Base-by-base conservation (phyloP, 202 grass and related monocot genomes). In the Zoysia matrella region DNA sequence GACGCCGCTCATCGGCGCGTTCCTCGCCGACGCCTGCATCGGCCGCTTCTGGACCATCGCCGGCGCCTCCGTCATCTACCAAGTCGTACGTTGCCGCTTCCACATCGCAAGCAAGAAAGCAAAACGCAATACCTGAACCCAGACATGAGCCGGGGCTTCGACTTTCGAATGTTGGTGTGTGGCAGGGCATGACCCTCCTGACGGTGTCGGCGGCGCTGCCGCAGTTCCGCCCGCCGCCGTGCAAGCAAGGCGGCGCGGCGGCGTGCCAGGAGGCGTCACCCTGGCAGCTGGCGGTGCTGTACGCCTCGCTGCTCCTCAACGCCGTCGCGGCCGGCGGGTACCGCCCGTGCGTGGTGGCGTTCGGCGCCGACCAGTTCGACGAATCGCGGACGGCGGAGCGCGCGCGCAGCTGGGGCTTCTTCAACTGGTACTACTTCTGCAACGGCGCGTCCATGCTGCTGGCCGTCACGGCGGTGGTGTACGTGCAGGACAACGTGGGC, bases 401-500 rank as follows among this genome's bases (percentile, higher is more conserved):
- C 11, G 75, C 84, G 0, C 75, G 75, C 13, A 86, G 60, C 18
- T 97, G 89, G 94, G 89, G 85, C 64, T 97, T 92, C 91, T 97
- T 97, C 85, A 97, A 97, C 91, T 91, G 92, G 87, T 97, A 97
- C 80, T 97, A 92, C 86, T 94, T 97, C 85, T 79, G 87, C 85
- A 97, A 92, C 87, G 87, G 89, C 54, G 67, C 87, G 89, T 91
- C 94, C 11, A 82, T 86, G 94, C 85, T 97, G 65, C 4, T 90
- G 49, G 91, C 94, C 40, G 80, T 94, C 73, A 97, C 94, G 18
- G 94, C 87, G 42, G 89, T 97, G 82, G 94, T 97, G 83, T 97
- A 87, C 74, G 78, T 97, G 74, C 94, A 97, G 88, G 94, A 97
- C 75, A 94, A 94, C 88, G 87, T 97, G 0, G 89, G 94, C 3